A percentile compares a stretch with the other conserved stretches of the same genome.
phyloP scores from a whole-genome alignment of 257 asterid genomes.

The Oldenlandia corymbosa region DNA sequence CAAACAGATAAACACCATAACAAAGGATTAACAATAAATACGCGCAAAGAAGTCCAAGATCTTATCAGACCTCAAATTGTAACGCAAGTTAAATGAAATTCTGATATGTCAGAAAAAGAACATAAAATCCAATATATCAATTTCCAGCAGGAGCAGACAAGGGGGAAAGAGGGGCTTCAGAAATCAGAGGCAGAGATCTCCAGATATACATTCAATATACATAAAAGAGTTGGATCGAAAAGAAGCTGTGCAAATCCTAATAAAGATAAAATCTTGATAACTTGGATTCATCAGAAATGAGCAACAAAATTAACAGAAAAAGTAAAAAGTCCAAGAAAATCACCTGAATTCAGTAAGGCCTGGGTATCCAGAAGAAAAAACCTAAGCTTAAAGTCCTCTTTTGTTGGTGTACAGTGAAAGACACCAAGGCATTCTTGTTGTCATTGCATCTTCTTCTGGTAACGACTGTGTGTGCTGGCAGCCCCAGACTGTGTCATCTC shows the following conservation, averaged over 20 bases:
- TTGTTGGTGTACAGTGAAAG: not conserved
- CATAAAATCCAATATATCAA: not conserved
- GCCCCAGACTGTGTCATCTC: too few relatives aligned
- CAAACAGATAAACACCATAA: too few relatives aligned
- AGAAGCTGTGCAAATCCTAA: conserved; percentile 5
- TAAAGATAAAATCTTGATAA: conserved; percentile 19
- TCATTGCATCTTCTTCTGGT: conserved; percentile 4
- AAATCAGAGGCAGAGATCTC: conserved; percentile 12
- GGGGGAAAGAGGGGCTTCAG: not conserved
- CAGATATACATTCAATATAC: too few relatives aligned
- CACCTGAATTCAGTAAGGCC: conserved; percentile 13
- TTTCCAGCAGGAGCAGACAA: not conserved
- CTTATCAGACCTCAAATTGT: conserved; percentile 1
- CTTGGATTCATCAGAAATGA: not conserved
- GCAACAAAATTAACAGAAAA: not conserved
- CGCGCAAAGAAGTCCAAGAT: conserved; percentile 9
- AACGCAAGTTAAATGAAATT: not conserved
- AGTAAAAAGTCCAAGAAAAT: not conserved
- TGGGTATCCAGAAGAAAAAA: conserved; percentile 4
- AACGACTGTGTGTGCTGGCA: conserved; percentile 48
- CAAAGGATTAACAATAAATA: not conserved
- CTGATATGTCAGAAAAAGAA: too few relatives aligned
- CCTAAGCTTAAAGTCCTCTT: conserved; percentile 5
- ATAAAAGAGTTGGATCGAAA: conserved; percentile 9
- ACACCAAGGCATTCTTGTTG: conserved; percentile 4